phyloP scores from a whole-genome alignment of 2,329 filamentous ascomycete genomes.

The Cladobotryum mycophilum region DNA sequence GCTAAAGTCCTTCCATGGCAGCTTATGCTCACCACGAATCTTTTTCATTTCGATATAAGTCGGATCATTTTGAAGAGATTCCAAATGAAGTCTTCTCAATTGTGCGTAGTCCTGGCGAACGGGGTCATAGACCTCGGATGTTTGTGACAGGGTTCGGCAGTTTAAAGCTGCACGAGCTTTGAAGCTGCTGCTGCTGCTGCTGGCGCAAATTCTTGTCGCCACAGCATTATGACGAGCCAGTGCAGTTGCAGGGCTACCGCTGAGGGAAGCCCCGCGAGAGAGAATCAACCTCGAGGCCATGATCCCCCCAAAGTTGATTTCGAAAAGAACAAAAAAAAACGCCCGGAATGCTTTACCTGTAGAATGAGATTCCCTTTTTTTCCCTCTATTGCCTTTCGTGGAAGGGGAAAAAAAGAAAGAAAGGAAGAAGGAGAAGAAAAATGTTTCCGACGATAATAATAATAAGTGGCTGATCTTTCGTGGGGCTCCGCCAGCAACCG shows the following conservation, averaged over 20 bases:
- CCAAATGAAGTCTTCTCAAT: constrained; percentile 9
- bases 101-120: background rate
- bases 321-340: background rate
- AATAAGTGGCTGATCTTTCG: no score
- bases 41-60: constrained; percentile 19
- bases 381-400: background rate
- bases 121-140: constrained; percentile 9
- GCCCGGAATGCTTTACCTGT: background rate
- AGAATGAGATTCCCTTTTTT: no score
- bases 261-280: constrained; percentile 17
- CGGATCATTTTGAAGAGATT: constrained; percentile 17
- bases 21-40: constrained; percentile 14
- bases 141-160: constrained; percentile 14
- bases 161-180: background rate
- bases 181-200: background rate
- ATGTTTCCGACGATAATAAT: background rate
- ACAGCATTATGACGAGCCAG: constrained; percentile 6
- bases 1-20: constrained; percentile 47
- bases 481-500: no score
- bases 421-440: background rate
- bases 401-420: background rate
- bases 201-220: constrained; percentile 6
- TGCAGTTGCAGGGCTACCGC: constrained; percentile 15
- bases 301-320: background rate
- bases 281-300: constrained; percentile 24